These are phyloP conservation scores for Alternaria ventricosa DNA, from an alignment of 2,329 filamentous ascomycete species.

Conservation along the genomic window DNA sequence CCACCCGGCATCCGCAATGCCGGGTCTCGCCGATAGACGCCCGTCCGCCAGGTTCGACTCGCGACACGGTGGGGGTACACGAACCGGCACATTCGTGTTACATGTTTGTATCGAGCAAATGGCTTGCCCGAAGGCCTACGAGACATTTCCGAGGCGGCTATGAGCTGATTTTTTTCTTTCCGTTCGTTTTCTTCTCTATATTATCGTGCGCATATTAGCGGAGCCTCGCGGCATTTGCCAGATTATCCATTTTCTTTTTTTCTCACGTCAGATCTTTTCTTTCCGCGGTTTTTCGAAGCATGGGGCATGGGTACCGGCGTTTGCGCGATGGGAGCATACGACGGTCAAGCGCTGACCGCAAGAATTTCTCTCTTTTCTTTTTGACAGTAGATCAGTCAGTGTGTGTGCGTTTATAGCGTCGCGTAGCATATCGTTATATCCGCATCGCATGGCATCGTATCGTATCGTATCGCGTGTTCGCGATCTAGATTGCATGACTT, in stretches of 20 bases:
- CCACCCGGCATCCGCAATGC: constrained; percentile 7
- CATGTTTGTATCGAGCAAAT: constrained; percentile 5
- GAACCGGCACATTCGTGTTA: background rate
- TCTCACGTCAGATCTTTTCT: background rate
- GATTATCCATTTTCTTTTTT: background rate
- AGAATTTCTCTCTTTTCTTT: background rate
- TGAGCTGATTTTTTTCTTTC: background rate
- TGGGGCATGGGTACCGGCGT: constrained; percentile 1
- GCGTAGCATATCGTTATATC: background rate
- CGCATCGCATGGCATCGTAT: background rate
- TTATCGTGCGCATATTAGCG: constrained; percentile 8
- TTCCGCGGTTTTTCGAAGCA: background rate
- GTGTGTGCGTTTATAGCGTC: background rate
- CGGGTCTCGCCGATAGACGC: constrained; percentile 15
- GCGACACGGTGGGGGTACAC: background rate
- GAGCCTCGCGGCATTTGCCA: background rate
- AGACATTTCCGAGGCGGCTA: background rate
- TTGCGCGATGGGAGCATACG: constrained; percentile 1
- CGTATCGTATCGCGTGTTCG: background rate
- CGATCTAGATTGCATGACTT: background rate
- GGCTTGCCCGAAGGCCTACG: background rate
- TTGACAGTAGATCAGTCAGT: background rate
- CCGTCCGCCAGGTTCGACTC: background rate
- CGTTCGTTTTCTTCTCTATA: background rate
- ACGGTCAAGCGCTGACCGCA: constrained; percentile 21